Percentiles rank a stretch among this genome's conserved stretches.
Conservation (phyloP, 148 eudicot genomes). For the Silene latifolia region DNA sequence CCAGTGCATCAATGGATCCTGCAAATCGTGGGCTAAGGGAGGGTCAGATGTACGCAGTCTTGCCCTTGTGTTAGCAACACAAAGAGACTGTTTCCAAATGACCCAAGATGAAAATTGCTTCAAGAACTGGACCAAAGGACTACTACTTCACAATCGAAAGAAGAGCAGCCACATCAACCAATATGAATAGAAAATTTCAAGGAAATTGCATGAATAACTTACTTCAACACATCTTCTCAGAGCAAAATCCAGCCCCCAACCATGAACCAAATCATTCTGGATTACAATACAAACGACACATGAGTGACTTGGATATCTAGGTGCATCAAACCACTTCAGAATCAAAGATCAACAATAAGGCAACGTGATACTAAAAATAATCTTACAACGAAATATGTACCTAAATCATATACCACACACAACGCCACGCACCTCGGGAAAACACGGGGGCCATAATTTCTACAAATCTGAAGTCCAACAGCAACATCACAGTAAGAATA, state of each 20-base stretch:
- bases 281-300: not conserved
- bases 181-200: no score
- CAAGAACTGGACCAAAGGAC: no score
- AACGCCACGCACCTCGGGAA: conserved; percentile 73
- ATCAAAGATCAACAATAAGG: not conserved
- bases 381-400: conserved; percentile 20
- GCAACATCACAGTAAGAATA: not conserved
- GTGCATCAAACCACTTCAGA: not conserved
- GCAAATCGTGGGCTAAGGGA: no score
- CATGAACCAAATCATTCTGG: conserved; percentile 93
- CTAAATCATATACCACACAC: conserved; percentile 89
- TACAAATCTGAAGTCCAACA: conserved; percentile 46
- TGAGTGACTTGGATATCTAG: not conserved
- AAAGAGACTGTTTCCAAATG: no score
- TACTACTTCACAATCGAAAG: no score
- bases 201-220: conserved; percentile 18
- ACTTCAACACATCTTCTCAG: conserved; percentile 90
- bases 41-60: no score
- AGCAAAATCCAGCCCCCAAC: conserved; percentile 96
- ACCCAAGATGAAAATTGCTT: no score
- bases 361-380: not conserved
- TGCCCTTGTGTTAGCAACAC: no score
- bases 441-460: conserved; percentile 85
- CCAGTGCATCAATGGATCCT: no score
- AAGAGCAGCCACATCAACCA: no score